Evolutionary conservation across 208 protist species (phyloP).

Genomic region (Wallacemonas sp.): DNA sequence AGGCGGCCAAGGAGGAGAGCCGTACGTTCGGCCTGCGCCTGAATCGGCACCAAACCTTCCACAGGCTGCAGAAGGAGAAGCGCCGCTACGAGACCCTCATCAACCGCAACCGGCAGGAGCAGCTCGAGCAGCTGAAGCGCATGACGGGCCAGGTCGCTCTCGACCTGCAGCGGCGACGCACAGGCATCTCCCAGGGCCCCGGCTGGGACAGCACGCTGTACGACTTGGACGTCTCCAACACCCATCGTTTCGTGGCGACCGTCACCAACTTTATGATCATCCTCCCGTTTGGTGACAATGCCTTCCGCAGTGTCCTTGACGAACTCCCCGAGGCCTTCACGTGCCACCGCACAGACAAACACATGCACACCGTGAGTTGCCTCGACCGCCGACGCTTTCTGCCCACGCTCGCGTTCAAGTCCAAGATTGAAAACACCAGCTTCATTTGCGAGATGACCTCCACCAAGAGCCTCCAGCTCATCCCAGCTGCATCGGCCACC

Average conservation of each 20-base stretch:
- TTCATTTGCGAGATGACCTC: constrained; percentile 57
- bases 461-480: constrained; percentile 9
- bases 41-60: constrained; percentile 51
- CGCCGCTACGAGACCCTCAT: constrained; percentile 54
- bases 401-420: constrained; percentile 79
- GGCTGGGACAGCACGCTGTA: constrained; percentile 16
- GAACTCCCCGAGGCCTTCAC: constrained; percentile 43
- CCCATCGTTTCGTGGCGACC: constrained; percentile 56
- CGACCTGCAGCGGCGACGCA: constrained; percentile 31
- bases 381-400: constrained; percentile 70
- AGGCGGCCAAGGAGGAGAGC: constrained; percentile 32
- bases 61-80: constrained; percentile 51
- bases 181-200: constrained; percentile 16
- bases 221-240: constrained; percentile 11
- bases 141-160: constrained; percentile 55
- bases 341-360: constrained; percentile 42
- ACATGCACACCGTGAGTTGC: constrained; percentile 44
- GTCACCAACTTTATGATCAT: constrained; percentile 76
- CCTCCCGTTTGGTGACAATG: constrained; percentile 81
- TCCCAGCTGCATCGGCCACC: background rate
- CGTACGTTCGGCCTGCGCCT: constrained; percentile 31
- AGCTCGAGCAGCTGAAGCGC: constrained; percentile 31
- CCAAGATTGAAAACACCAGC: constrained; percentile 50
- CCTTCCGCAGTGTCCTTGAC: constrained; percentile 77
- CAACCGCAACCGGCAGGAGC: constrained; percentile 37